Conservation (phyloP, 768 basidiomycete species). For the Clavaria fumosa region DNA sequence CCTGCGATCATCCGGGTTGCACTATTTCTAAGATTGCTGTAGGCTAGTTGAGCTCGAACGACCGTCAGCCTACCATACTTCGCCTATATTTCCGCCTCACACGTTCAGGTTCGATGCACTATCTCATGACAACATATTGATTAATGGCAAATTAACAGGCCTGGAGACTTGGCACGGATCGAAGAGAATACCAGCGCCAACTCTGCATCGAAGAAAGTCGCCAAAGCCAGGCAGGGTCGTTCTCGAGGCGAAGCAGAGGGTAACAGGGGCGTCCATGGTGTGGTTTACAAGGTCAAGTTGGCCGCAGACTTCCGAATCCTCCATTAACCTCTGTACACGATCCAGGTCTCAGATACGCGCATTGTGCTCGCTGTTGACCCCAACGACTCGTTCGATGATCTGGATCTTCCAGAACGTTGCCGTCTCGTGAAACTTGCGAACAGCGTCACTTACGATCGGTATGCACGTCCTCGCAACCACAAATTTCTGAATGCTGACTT, state of each 20-base stretch:
- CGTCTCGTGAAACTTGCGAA: constrained; percentile 82
- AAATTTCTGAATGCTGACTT: background rate
- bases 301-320: background rate
- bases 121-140: no score
- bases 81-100: constrained; percentile 67
- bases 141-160: no score
- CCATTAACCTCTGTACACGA: background rate
- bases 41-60: constrained; percentile 82
- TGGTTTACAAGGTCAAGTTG: constrained; percentile 61
- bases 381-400: constrained; percentile 43
- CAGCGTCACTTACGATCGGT: constrained; percentile 83
- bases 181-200: constrained; percentile 46
- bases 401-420: constrained; percentile 76
- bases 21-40: constrained; percentile 14
- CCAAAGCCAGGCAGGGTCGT: constrained; percentile 25
- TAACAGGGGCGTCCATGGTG: constrained; percentile 46
- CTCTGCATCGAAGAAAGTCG: constrained; percentile 25
- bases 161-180: constrained; percentile 80
- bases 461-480: constrained; percentile 1
- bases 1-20: constrained; percentile 1
- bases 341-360: constrained; percentile 62
- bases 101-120: constrained; percentile 47
- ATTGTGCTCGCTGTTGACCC: constrained; percentile 70
- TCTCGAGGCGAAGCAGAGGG: constrained; percentile 25
- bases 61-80: constrained; percentile 64